Evolutionary conservation across 169 alveolate species (phyloP).

Genomic region (Perkinsus chesapeaki): DNA sequence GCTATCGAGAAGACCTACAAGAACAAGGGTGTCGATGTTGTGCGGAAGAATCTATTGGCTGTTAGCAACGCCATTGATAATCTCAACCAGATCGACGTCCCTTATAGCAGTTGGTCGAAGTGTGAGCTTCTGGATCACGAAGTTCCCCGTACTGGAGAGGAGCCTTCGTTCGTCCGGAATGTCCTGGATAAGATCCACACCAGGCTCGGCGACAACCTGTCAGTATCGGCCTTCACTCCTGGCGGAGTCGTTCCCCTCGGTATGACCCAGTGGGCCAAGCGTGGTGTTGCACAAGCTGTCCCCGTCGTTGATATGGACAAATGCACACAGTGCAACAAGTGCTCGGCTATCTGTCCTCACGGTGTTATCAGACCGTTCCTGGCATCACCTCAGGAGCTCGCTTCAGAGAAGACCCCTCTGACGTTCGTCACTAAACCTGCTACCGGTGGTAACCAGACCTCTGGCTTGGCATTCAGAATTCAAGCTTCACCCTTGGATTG

Average conservation of each 20-base stretch:
- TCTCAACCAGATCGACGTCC: not conserved
- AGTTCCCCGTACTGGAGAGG: conserved; percentile 36
- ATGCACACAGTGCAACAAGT: conserved; percentile 51
- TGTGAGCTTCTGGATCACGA: conserved; percentile 28
- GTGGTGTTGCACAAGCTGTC: conserved; percentile 44
- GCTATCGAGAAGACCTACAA: conserved; percentile 49
- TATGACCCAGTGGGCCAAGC: conserved; percentile 43
- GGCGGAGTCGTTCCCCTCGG: conserved; percentile 47
- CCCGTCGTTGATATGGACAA: conserved; percentile 53
- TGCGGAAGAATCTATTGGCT: conserved; percentile 29
- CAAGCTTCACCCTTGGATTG: conserved; percentile 54
- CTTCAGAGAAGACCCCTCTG: conserved; percentile 27
- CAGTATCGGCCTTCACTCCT: conserved; percentile 11
- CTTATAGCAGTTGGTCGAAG: conserved; percentile 5
- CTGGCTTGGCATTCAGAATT: conserved; percentile 42
- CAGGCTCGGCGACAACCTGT: not conserved
- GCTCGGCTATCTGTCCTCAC: conserved; percentile 50
- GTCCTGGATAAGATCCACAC: not conserved
- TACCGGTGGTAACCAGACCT: conserved; percentile 36
- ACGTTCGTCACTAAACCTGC: conserved; percentile 30
- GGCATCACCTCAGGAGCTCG: conserved; percentile 32
- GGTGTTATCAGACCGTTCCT: conserved; percentile 50
- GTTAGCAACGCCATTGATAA: conserved; percentile 31
- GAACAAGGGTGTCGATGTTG: conserved; percentile 43
- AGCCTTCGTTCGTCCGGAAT: not conserved